Base-by-base conservation (phyloP, 2,329 filamentous ascomycete genomes). In the Hymenoscyphus repandus region DNA sequence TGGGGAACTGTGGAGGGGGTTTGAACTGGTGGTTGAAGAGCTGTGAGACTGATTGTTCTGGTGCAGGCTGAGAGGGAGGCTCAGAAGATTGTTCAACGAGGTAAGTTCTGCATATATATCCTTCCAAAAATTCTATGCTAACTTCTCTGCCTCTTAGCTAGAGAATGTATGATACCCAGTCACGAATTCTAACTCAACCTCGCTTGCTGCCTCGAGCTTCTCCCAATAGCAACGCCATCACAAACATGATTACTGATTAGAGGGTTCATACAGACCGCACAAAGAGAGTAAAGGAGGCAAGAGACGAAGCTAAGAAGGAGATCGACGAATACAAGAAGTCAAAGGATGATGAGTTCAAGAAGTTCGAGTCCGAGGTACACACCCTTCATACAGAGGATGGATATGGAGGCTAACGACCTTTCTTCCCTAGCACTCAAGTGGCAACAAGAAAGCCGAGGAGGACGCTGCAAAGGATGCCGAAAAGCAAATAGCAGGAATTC, bases 21-120 rank as follows among this genome's bases (percentile, higher is more conserved):
- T 31, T 30, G 40, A 6, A 18, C 18, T 30, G 15, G 33, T n/a
- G 36, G 20, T 30, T 15, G 41, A 47, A 30, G 20, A 32, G 37
- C 15, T 27, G 34, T 12, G 41, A 55, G 65, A 68, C 70, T 76
- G 60, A 76, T 66, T 11, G 10, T 30, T 33, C 12, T 13, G 17
- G 11, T 42, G 48, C 58, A 97, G 92, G 91, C 93, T 64, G 93
- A 99, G 81, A 87, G 90, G 73, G 92, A 97, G 72, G 93, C 93
- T 55, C 92, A 96, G 74, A 96, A 96, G 81, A 99, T 99, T 70
- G 91, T 99, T 52, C 92, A 97, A 72, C 90, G 93, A 81, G 88
- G 92, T 95, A 71, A 54, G 75, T 69, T n/a, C n/a, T n/a, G n/a
- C n/a, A n/a, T n/a, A n/a, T n/a, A n/a, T n/a, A n/a, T n/a, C n/a